phyloP scores from a whole-genome alignment of 176 grass and related monocot genomes.

The Pontederia paniculata region DNA sequence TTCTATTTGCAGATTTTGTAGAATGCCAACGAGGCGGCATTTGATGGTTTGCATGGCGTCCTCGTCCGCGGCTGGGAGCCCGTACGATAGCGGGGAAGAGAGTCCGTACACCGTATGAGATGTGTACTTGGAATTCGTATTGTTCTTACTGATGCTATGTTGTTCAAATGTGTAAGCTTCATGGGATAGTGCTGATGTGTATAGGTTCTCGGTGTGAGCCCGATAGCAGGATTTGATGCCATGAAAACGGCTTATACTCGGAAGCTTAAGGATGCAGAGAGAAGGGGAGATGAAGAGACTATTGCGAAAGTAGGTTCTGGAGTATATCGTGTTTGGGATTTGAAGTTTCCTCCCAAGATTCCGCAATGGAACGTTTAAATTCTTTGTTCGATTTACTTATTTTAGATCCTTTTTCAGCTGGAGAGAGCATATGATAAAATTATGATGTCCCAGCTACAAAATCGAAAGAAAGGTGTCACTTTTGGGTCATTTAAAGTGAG shows the following conservation, averaged over 20 bases:
- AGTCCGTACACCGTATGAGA: constrained; percentile 68
- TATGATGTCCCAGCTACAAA: constrained; percentile 90
- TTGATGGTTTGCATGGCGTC: constrained; percentile 21
- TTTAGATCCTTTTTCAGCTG: constrained; percentile 28
- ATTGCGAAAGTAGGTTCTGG: constrained; percentile 41
- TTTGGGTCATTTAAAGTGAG: constrained; percentile 77
- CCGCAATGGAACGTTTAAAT: neutral
- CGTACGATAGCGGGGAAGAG: constrained; percentile 47
- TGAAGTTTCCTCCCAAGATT: neutral
- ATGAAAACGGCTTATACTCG: constrained; percentile 79
- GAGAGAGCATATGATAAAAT: constrained; percentile 86
- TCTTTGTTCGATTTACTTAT: constrained; percentile 5
- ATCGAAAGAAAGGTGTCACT: constrained; percentile 71
- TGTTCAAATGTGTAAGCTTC: too few relatives aligned
- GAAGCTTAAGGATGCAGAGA: constrained; percentile 80
- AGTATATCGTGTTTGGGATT: neutral
- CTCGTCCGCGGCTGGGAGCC: constrained; percentile 40
- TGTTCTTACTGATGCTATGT: too few relatives aligned
- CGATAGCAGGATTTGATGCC: constrained; percentile 67
- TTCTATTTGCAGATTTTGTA: constrained; percentile 20
- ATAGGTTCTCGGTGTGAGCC: constrained; percentile 73
- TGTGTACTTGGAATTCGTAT: neutral
- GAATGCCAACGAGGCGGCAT: constrained; percentile 22
- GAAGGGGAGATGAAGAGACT: constrained; percentile 58
- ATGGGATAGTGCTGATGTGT: neutral